A percentile compares a stretch with the other conserved stretches of the same genome.
phyloP scores from a whole-genome alignment of 495 filamentous ascomycete species.

The Daldinia concentrica region DNA sequence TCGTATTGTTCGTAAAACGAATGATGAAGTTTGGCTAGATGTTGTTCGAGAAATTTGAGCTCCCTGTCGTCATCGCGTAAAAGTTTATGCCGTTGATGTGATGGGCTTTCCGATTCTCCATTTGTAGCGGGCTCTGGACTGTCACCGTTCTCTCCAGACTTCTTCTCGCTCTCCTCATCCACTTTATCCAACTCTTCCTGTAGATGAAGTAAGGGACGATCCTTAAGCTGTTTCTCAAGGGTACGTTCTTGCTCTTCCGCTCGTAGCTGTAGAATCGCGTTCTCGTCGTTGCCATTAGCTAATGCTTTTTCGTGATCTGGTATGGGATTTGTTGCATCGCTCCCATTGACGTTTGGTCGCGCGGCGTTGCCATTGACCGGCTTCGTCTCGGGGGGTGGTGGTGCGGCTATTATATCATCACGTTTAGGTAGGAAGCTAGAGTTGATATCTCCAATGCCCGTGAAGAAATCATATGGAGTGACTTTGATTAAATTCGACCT shows the following conservation, averaged over 20 bases:
- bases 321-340: slow-evolving; percentile 8
- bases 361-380: slow-evolving; percentile 31
- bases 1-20: slow-evolving; percentile 87
- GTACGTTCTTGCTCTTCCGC: slow-evolving; percentile 82
- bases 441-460: slow-evolving; percentile 98
- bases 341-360: slow-evolving; percentile 2
- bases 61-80: slow-evolving; percentile 87
- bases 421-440: slow-evolving; percentile 94
- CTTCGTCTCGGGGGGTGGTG: slow-evolving; percentile 36
- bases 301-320: slow-evolving; percentile 53
- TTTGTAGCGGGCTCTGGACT: slow-evolving; percentile 35
- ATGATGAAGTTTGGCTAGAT: slow-evolving; percentile 76
- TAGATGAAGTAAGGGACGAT: slow-evolving; percentile 84
- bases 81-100: slow-evolving; percentile 73
- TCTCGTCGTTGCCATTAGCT: slow-evolving; percentile 74
- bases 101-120: slow-evolving; percentile 48
- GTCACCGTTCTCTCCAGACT: slow-evolving; percentile 55
- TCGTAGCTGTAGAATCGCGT: slow-evolving; percentile 75
- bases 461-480: slow-evolving; percentile 94
- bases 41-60: slow-evolving; percentile 74
- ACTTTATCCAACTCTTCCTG: slow-evolving; percentile 89
- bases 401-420: slow-evolving; percentile 69
- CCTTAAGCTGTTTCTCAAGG: slow-evolving; percentile 86
- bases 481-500: slow-evolving; percentile 95
- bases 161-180: slow-evolving; percentile 70